Evolutionary conservation across 164 flowering plant species (phyloP), one percentile per base, ranked within the genome.

Genomic region (Umbellularia californica): DNA sequence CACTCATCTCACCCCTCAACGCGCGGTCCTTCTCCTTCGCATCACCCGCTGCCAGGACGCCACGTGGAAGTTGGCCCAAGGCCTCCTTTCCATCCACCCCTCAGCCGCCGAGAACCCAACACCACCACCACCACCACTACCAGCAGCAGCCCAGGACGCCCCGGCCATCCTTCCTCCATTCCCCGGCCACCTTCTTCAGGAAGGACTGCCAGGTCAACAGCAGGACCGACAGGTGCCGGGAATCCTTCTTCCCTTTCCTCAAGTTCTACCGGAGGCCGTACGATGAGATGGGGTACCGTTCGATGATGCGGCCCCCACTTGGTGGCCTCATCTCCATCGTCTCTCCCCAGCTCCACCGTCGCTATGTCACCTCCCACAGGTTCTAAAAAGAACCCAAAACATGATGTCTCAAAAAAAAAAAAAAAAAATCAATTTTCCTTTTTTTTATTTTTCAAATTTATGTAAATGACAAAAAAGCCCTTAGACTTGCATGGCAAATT

Each of bases 241-340:
- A 95, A 35, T 85, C 92, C 52, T 94, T 94, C 81, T 19, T 75
- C 9, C 91, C 90, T 0, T 92, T 82, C 70, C 65, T 91, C 86
- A 89, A 81, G 74, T 88, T 90, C 77, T 91, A 96, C 86, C 72
- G 95, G 55, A 78, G 87, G 81, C 99, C 97, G 75, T 96, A 94
- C 84, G 92, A 94, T 23, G 99, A 96, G 85, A 89, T 92, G 94
- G 80, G 74, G 22, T 96, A 96, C 83, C 74, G 98, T 83, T 89
- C 98, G 69, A 92, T 88, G 91, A 96, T 96, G 99, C 81, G 87
- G 80, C 97, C 99, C 22, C 99, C 99, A n/a, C 88, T 96, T 0
- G 97, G 98, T 20, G 99, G 99, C 0, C 85, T 96, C 25, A 87
- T 94, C 72, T 96, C 99, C 76, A 90, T 96, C 81, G 93, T 96